Conservation (phyloP, 441 rosid genomes). For the Gossypium trilobum region DNA sequence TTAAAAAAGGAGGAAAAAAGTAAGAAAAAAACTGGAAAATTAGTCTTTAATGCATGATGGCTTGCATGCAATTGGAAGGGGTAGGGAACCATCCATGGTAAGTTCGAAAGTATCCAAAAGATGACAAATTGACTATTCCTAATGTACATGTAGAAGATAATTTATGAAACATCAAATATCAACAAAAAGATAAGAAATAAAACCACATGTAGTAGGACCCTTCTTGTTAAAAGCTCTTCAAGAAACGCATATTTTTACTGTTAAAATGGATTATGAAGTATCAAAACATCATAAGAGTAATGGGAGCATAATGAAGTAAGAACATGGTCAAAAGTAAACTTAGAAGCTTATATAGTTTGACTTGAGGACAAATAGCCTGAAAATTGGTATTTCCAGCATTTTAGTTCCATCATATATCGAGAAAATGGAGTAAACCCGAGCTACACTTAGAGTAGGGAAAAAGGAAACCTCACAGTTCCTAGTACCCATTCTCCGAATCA, state of each 20-base stretch:
- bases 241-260: not conserved
- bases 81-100: not conserved
- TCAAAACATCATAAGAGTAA: not conserved
- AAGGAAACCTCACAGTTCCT: not conserved
- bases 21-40: not conserved
- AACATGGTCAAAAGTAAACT: not conserved
- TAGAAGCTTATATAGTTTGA: not conserved
- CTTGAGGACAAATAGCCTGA: not conserved
- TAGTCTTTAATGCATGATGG: not conserved
- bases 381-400: slow-evolving; percentile 2
- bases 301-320: not conserved
- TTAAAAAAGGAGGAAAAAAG: not conserved
- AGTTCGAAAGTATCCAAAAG: not conserved
- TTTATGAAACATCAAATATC: not conserved
- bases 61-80: not conserved
- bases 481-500: not conserved
- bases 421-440: not conserved
- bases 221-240: not conserved
- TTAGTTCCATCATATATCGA: not conserved
- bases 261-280: not conserved
- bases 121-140: not conserved
- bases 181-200: not conserved
- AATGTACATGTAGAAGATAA: not conserved
- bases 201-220: not conserved
- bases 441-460: not conserved